phyloP scores from a whole-genome alignment of 2,329 filamentous ascomycete species.

The Phoma sp. region DNA sequence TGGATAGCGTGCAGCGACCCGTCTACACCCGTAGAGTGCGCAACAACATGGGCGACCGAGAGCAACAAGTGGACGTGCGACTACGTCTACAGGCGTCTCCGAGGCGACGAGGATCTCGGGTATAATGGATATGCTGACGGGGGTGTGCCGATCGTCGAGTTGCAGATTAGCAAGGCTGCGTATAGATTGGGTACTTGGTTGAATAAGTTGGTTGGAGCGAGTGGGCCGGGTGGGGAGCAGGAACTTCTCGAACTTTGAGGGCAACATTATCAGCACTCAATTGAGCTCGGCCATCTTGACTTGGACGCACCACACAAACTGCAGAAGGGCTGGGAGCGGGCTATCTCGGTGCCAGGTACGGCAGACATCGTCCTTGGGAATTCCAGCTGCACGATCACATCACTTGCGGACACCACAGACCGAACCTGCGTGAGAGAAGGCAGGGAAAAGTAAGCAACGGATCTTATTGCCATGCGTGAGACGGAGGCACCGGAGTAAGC shows the following conservation, averaged over 20 bases:
- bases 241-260: constrained; percentile 29
- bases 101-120: constrained; percentile 44
- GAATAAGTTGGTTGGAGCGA: constrained; percentile 42
- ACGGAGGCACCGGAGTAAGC: too few species aligned
- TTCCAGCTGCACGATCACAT: too few species aligned
- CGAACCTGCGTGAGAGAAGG: too few species aligned
- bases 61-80: constrained; percentile 51
- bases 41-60: constrained; percentile 48
- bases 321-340: too few species aligned
- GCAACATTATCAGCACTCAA: too few species aligned
- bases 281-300: too few species aligned
- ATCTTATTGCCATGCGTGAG: too few species aligned
- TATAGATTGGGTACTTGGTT: constrained; percentile 50
- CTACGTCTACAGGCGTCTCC: constrained; percentile 46
- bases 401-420: too few species aligned
- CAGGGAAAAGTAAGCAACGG: too few species aligned
- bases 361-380: too few species aligned
- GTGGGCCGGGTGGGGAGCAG: constrained; percentile 14
- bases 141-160: constrained; percentile 50
- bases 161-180: constrained; percentile 53
- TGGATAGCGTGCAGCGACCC: constrained; percentile 50
- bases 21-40: constrained; percentile 41
- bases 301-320: too few species aligned
- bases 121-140: constrained; percentile 48
- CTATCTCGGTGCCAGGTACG: too few species aligned